Conservation (phyloP, 2,329 filamentous ascomycete species). For the Sclerotinia trifoliorum region DNA sequence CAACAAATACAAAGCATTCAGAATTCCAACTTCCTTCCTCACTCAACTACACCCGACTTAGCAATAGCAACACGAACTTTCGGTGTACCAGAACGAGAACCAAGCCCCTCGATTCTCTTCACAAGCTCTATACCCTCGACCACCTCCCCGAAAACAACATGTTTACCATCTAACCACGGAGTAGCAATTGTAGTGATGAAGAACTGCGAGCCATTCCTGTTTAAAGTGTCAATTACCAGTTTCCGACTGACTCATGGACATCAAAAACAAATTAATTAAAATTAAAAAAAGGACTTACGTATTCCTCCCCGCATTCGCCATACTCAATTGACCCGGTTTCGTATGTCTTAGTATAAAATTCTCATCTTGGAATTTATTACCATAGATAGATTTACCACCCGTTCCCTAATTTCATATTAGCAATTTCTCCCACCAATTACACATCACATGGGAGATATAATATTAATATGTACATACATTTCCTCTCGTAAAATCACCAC, state of each 20-base stretch:
- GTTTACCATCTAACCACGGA: slow-evolving; percentile 90
- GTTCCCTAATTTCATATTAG: slow-evolving; percentile 62
- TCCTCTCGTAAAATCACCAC: slow-evolving; percentile 89
- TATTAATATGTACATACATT: slow-evolving; percentile 62
- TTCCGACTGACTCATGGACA: neutral
- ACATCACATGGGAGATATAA: too few relatives aligned
- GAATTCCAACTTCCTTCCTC: neutral
- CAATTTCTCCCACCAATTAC: slow-evolving; percentile 54
- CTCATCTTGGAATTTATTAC: slow-evolving; percentile 90
- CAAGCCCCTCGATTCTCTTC: slow-evolving; percentile 60
- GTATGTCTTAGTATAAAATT: slow-evolving; percentile 79
- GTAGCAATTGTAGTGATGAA: slow-evolving; percentile 94
- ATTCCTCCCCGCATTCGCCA: slow-evolving; percentile 95
- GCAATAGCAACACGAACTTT: slow-evolving; percentile 56
- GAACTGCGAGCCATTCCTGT: slow-evolving; percentile 96
- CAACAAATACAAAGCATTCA: too few relatives aligned
- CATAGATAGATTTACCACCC: slow-evolving; percentile 91
- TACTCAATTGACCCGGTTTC: slow-evolving; percentile 77
- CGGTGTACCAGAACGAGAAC: slow-evolving; percentile 54
- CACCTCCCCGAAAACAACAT: slow-evolving; percentile 88
- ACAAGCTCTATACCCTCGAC: slow-evolving; percentile 51
- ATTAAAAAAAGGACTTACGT: slow-evolving; percentile 58
- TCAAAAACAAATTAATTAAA: slow-evolving; percentile 38
- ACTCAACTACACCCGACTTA: slow-evolving; percentile 45
- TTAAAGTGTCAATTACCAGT: slow-evolving; percentile 42